Base-by-base conservation (phyloP, 805 yeast species). In the Brettanomyces nanus region DNA sequence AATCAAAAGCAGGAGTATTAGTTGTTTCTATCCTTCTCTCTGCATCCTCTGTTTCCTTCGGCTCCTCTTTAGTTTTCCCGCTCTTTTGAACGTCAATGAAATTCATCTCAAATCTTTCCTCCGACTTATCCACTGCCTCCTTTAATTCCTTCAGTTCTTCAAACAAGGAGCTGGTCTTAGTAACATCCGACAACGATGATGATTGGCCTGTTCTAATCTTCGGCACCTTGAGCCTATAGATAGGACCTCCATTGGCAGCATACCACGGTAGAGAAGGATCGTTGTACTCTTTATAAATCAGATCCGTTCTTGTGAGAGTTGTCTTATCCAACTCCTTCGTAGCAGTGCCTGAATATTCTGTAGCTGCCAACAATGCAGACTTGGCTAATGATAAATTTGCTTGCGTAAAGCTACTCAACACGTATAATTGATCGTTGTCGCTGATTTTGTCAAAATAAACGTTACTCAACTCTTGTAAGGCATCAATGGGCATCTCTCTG, bases 221-320 rank as follows among this genome's bases (percentile, higher is more conserved):
- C 3, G 48, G 42, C 6, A 36, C 28, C 19, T 47, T 45, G 19
- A 45, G 37, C 27, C 59, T 44, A 30, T 43, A 53, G 19, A 54
- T 45, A 5, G 45, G 40, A 4, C 46, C 47, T 22, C 43, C 46
- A 11, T 33, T 43, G 5, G 35, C 29, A 10, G 47, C 42, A 46
- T 54, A 57, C 62, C 63, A 59, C 3, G 63, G 63, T 27, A 57
- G 36, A 6, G 53, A 42, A 4, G 46, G 33, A 42, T 56, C 61
- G 22, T 33, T 38, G 31, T 43, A 48, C 19, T 34, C 44, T 26
- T 45, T 46, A 32, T 33, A 41, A 25, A 43, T 21, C 15, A 17
- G 13, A 25, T 10, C 26, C n/a, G 28, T 21, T 6, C 15, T 26
- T n/a, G 31, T 34, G 35, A 42, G 33, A 14, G 38, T 33, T 4